Evolutionary conservation across 2,329 filamentous ascomycete species (phyloP), one percentile per base, ranked within the genome.

Genomic region (Leptodontidium sp.): DNA sequence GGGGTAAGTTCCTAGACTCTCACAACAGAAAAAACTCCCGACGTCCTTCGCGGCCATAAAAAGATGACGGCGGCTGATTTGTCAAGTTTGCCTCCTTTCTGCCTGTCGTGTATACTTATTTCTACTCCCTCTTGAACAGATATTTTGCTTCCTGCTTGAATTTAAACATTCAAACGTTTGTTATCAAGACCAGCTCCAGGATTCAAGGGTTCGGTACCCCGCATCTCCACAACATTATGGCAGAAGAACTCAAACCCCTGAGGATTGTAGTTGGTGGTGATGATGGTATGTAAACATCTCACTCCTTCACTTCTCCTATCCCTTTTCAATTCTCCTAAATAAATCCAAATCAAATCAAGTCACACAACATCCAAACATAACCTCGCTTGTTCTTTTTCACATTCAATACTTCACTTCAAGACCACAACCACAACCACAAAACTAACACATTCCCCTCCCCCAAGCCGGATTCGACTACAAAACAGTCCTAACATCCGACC

Each of bases 401-500:
- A 21, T 53, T 45, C 49, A 4, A 15, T 61, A 38, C 15, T 35
- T 50, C 50, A 49, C 47, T 29, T 24, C 15, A 12, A 21, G 15
- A 21, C 21, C 21, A 21, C 21, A 52, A 61, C 24, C 21, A 35
- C 38, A 40, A 63, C 2, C 47, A 50, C 6, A 62, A 38, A 3
- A 68, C 50, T 62, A 52, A 65, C 62, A 35, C 55, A 21, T 21
- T 21, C 21, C 21, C 21, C 21, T 26, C 53, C 21, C 43, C 38
- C 0, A 29, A 74, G 75, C 75, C 26, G 93, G 93, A 78, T 86
- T 91, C 76, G 83, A 82, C 74, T 96, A 96, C 87, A 96, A 95
- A 81, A 88, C 90, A 78, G 87, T 88, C 74, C 90, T 97, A 82
- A 93, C 92, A 78, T 83, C 85, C 64, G 90, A 93, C 77, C 88